A percentile compares a stretch with the other conserved stretches of the same genome.
These are phyloP conservation scores for Scheffersomyces lignicola DNA, from an alignment of 1,139 yeast species.

Conservation along the genomic window DNA sequence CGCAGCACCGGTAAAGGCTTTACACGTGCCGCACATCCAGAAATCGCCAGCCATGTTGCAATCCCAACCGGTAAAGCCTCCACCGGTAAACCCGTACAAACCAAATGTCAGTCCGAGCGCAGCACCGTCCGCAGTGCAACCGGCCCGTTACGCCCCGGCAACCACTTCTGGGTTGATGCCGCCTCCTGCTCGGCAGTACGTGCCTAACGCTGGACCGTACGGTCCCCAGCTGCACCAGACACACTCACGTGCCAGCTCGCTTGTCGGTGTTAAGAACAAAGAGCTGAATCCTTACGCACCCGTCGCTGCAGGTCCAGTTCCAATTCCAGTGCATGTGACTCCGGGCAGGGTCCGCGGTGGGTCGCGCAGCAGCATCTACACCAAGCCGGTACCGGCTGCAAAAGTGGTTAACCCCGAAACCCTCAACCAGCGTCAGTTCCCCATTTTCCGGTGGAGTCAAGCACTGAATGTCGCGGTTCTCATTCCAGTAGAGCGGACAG, in stretches of 20 bases:
- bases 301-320: constrained; percentile 25
- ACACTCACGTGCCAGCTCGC: constrained; percentile 45
- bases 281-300: constrained; percentile 50
- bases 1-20: constrained; percentile 20
- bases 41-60: constrained; percentile 9
- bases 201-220: constrained; percentile 49
- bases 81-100: constrained; percentile 16
- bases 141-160: background rate
- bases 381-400: constrained; percentile 21
- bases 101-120: constrained; percentile 8
- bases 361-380: constrained; percentile 28
- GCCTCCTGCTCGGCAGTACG: constrained; percentile 21
- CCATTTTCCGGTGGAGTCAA: constrained; percentile 72
- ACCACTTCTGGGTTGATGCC: background rate
- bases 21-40: constrained; percentile 13
- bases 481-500: constrained; percentile 24
- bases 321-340: constrained; percentile 8
- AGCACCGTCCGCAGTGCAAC: background rate
- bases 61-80: constrained; percentile 13
- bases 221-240: constrained; percentile 41
- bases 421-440: constrained; percentile 62
- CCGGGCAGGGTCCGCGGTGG: constrained; percentile 26
- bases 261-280: constrained; percentile 43
- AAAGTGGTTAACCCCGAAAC: constrained; percentile 37
- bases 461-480: constrained; percentile 30